Conservation (phyloP, 78 protist genomes). For the Monosiga brevicollis region DNA sequence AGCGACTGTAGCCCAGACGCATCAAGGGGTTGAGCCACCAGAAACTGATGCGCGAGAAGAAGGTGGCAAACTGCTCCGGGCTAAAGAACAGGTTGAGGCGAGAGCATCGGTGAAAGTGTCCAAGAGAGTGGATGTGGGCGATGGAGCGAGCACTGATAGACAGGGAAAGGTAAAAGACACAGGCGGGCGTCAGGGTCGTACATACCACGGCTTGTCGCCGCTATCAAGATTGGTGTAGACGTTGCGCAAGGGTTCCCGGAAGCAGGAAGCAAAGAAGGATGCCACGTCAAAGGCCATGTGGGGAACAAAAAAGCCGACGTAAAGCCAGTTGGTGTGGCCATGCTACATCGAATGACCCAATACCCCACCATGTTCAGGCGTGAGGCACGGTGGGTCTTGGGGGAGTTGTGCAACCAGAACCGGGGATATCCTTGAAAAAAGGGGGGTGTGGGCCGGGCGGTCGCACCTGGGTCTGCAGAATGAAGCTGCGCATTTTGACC, state of each 20-base stretch:
- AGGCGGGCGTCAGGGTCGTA: no score
- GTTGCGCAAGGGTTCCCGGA: no score
- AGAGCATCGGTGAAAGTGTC: no score
- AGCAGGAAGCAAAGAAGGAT: not conserved
- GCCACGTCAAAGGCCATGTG: not conserved
- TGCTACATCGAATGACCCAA: not conserved
- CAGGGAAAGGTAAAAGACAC: no score
- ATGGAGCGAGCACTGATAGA: no score
- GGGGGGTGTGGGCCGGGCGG: no score
- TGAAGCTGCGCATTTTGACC: not conserved
- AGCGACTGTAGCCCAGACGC: conserved; percentile 1
- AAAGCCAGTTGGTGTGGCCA: not conserved
- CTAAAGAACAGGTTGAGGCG: no score
- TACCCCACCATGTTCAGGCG: no score
- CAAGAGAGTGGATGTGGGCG: no score
- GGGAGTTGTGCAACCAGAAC: no score
- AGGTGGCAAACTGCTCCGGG: conserved; percentile 10
- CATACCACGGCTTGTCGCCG: not conserved
- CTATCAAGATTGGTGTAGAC: no score
- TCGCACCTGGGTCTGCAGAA: not conserved
- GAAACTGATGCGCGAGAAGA: conserved; percentile 8
- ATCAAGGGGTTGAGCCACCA: conserved; percentile 21
- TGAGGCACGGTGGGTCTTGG: no score
- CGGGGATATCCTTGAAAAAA: not conserved
- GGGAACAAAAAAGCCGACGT: not conserved